These are phyloP conservation scores for Scutellaria galericulata DNA, from an alignment of 257 asterid species.

Conservation along the genomic window DNA sequence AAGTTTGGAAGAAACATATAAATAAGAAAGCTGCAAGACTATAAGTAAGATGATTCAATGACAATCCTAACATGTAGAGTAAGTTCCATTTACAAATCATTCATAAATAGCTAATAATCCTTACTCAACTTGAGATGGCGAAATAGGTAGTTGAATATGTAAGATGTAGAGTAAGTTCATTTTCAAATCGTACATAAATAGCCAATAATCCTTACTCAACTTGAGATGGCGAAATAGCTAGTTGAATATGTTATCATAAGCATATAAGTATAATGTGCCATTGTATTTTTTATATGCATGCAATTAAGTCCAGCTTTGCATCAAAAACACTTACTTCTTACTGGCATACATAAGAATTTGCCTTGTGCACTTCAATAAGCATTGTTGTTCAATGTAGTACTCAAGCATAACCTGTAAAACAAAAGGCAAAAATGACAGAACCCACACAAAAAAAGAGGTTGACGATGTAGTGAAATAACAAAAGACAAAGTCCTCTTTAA, in stretches of 20 bases:
- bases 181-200: neutral
- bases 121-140: no score
- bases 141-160: neutral
- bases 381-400: constrained; percentile 76
- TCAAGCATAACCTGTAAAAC: constrained; percentile 69
- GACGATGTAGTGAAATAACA: neutral
- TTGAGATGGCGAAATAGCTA: neutral
- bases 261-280: neutral
- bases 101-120: neutral
- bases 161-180: neutral
- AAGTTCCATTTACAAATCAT: constrained; percentile 2
- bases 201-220: no score
- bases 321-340: constrained; percentile 48
- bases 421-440: constrained; percentile 29
- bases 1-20: constrained; percentile 19
- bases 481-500: constrained; percentile 13
- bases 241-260: neutral
- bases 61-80: neutral
- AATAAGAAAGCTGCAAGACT: neutral
- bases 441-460: neutral
- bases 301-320: neutral
- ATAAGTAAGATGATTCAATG: neutral
- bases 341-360: constrained; percentile 80
- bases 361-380: constrained; percentile 89
- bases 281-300: constrained; percentile 26